A percentile compares a stretch with the other conserved stretches of the same genome.
These are phyloP conservation scores for Curvularia lunata DNA, from an alignment of 2,329 filamentous ascomycete species.

Conservation along the genomic window DNA sequence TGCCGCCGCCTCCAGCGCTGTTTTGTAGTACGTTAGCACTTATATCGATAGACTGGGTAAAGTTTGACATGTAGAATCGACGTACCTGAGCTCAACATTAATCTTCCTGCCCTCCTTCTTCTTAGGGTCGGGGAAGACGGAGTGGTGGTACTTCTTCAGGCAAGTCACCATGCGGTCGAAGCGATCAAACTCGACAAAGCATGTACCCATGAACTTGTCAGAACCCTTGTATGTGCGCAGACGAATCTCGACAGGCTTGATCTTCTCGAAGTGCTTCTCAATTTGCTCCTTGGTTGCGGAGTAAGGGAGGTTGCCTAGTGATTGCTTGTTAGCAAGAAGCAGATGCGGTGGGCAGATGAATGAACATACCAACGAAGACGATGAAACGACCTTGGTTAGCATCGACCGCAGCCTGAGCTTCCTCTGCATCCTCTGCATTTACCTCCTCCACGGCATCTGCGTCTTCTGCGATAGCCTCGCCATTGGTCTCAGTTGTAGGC, in stretches of 20 bases:
- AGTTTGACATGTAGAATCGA: background rate
- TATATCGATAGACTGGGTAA: background rate
- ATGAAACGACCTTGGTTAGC: slow-evolving; percentile 68
- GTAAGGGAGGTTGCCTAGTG: slow-evolving; percentile 83
- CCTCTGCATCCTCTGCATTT: slow-evolving; percentile 22
- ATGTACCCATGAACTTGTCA: slow-evolving; percentile 49
- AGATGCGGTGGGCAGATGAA: too few relatives aligned
- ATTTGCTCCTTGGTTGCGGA: slow-evolving; percentile 75
- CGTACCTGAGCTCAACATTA: slow-evolving; percentile 86
- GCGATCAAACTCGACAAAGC: slow-evolving; percentile 81
- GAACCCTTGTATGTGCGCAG: slow-evolving; percentile 47
- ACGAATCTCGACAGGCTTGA: slow-evolving; percentile 73
- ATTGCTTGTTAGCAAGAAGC: slow-evolving; percentile 18
- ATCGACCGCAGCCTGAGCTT: slow-evolving; percentile 16
- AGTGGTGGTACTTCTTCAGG: slow-evolving; percentile 88
- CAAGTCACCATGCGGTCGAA: slow-evolving; percentile 93
- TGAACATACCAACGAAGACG: slow-evolving; percentile 70
- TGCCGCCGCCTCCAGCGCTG: slow-evolving; percentile 84
- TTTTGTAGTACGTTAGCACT: slow-evolving; percentile 14
- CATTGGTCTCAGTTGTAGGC: slow-evolving; percentile 20
- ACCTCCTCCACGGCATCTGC: slow-evolving; percentile 25
- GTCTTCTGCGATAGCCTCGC: slow-evolving; percentile 19
- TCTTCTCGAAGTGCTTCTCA: slow-evolving; percentile 75
- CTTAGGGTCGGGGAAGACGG: slow-evolving; percentile 68
- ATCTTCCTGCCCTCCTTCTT: slow-evolving; percentile 72